Conservation (phyloP, 1,139 yeast species). For the Sugiyamaella neomexicana region DNA sequence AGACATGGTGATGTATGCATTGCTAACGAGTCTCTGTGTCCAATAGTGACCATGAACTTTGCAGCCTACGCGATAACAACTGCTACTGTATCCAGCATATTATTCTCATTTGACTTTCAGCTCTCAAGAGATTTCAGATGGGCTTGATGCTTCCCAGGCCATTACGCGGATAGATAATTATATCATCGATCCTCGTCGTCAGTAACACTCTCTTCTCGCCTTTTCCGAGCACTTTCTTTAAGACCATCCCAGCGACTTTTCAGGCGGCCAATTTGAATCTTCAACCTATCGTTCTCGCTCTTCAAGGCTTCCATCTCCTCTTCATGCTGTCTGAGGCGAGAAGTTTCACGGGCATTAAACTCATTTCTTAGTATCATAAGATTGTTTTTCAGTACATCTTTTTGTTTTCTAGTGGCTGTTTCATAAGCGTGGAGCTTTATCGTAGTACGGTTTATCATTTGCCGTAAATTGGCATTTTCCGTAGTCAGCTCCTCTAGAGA, state of each 20-base stretch:
- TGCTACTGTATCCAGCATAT: too few relatives aligned
- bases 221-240: constrained; percentile 42
- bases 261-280: constrained; percentile 39
- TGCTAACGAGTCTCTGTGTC: too few relatives aligned
- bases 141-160: too few relatives aligned
- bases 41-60: too few relatives aligned
- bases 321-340: constrained; percentile 33
- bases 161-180: too few relatives aligned
- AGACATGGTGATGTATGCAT: too few relatives aligned
- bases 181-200: constrained; percentile 9
- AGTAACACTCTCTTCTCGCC: constrained; percentile 27
- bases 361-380: constrained; percentile 37
- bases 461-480: constrained; percentile 33
- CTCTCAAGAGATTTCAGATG: too few relatives aligned
- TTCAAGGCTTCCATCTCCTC: constrained; percentile 37
- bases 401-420: constrained; percentile 37
- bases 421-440: constrained; percentile 38
- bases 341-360: constrained; percentile 34
- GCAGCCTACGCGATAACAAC: too few relatives aligned
- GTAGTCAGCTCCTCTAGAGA: constrained; percentile 30
- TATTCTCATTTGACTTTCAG: too few relatives aligned
- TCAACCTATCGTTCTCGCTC: constrained; percentile 41
- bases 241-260: constrained; percentile 43
- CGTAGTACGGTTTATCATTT: constrained; percentile 29
- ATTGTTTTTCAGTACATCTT: constrained; percentile 35